These are phyloP conservation scores for Nigrospora osmanthi DNA, from an alignment of 2,329 filamentous ascomycete genomes.

Conservation along the genomic window DNA sequence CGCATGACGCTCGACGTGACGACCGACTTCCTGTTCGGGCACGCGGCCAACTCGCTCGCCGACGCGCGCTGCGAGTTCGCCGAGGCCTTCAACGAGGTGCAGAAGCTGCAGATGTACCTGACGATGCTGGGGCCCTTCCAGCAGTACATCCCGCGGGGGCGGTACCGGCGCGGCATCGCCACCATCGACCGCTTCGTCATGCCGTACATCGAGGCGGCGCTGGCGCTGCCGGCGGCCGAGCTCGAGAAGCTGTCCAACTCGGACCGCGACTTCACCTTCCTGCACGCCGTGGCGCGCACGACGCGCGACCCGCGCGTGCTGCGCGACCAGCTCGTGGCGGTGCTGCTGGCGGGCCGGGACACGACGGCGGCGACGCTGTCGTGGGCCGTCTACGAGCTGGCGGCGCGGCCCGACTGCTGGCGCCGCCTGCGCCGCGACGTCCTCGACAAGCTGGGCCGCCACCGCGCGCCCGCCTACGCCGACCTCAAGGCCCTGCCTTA, in stretches of 20 bases:
- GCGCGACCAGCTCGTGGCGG: slow-evolving; percentile 66
- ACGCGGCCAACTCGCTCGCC: background rate
- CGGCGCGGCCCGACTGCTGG: slow-evolving; percentile 48
- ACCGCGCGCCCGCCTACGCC: slow-evolving; percentile 44
- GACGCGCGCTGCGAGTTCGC: slow-evolving; percentile 49
- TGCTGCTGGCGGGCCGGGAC: slow-evolving; percentile 65
- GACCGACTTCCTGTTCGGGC: slow-evolving; percentile 7
- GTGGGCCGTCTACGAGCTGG: slow-evolving; percentile 59
- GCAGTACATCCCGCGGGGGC: slow-evolving; percentile 5
- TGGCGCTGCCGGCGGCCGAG: slow-evolving; percentile 55
- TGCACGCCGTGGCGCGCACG: slow-evolving; percentile 65
- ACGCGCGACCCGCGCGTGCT: slow-evolving; percentile 58
- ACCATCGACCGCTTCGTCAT: slow-evolving; percentile 62
- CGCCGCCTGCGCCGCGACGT: slow-evolving; percentile 56
- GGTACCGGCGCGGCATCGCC: slow-evolving; percentile 55
- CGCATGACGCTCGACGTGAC: slow-evolving; percentile 54
- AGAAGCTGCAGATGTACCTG: slow-evolving; percentile 57
- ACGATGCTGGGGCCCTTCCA: slow-evolving; percentile 23
- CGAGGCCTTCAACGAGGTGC: slow-evolving; percentile 61
- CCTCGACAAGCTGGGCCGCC: slow-evolving; percentile 41
- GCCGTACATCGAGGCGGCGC: slow-evolving; percentile 59
- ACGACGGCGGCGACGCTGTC: slow-evolving; percentile 62
- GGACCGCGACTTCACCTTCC: slow-evolving; percentile 63
- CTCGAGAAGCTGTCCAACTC: slow-evolving; percentile 61
- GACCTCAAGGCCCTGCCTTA: slow-evolving; percentile 66